Conservation (phyloP, 1,284 basidiomycete genomes). For the Boletus smithii region DNA sequence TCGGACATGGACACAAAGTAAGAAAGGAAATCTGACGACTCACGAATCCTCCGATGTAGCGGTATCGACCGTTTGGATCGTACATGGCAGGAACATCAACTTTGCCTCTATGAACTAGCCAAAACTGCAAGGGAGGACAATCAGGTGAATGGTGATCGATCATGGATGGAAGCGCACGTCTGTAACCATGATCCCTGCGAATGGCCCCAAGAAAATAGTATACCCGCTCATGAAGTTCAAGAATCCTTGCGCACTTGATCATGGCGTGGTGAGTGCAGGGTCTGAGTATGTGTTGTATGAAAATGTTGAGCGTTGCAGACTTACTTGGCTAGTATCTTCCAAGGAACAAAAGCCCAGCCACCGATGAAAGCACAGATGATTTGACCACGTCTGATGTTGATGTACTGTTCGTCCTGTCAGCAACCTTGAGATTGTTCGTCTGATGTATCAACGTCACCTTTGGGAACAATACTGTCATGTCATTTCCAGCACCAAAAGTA, state of each 20-base stretch:
- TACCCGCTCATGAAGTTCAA: conserved; percentile 63
- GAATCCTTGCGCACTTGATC: conserved; percentile 43
- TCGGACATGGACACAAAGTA: neutral
- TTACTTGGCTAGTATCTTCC: conserved; percentile 49
- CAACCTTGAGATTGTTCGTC: neutral
- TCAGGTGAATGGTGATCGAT: conserved; percentile 5
- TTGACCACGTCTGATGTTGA: conserved; percentile 64
- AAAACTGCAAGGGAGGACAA: conserved; percentile 44
- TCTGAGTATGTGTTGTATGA: too few species aligned
- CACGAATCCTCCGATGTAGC: conserved; percentile 63
- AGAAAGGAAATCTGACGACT: conserved; percentile 24
- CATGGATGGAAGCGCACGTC: conserved; percentile 47
- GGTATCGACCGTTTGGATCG: conserved; percentile 60
- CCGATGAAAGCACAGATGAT: conserved; percentile 57
- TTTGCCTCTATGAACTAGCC: conserved; percentile 58
- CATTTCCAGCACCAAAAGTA: conserved; percentile 61
- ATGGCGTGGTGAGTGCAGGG: conserved; percentile 3
- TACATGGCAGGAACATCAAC: conserved; percentile 74
- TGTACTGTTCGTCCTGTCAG: conserved; percentile 37
- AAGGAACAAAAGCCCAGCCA: conserved; percentile 54
- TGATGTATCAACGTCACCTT: conserved; percentile 16
- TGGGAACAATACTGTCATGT: conserved; percentile 55
- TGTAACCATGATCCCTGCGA: conserved; percentile 70
- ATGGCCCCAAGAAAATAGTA: conserved; percentile 68
- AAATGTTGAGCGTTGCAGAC: neutral